A percentile compares a stretch with the other conserved stretches of the same genome.
These are phyloP conservation scores for Cavenderia fasciculata DNA, from an alignment of 78 protist species.

Conservation along the genomic window DNA sequence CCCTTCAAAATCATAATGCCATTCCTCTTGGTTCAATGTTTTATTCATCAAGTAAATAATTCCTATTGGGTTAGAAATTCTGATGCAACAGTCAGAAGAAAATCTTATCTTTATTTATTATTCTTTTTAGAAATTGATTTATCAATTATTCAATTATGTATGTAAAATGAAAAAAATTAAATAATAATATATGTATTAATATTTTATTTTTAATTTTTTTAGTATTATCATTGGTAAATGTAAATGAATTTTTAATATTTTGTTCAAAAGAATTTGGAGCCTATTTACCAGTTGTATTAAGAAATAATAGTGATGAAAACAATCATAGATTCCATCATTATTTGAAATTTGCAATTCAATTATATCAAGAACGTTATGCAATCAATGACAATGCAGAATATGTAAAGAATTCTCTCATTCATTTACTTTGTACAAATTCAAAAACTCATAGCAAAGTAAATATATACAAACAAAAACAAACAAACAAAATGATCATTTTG, in stretches of 20 bases:
- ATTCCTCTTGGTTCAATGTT: constrained; percentile 12
- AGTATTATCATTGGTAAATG: constrained; percentile 15
- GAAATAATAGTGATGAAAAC: not conserved
- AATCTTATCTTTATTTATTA: constrained; percentile 8
- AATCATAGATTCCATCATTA: constrained; percentile 41
- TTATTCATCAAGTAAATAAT: constrained; percentile 21
- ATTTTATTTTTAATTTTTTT: not conserved
- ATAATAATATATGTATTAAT: not conserved
- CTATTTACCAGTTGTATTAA: not conserved
- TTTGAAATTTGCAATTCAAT: constrained; percentile 25
- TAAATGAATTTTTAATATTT: constrained; percentile 46
- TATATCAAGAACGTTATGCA: constrained; percentile 31
- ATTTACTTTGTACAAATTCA: constrained; percentile 11
- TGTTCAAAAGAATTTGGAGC: constrained; percentile 59
- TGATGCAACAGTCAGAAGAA: constrained; percentile 5
- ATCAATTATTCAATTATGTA: constrained; percentile 41
- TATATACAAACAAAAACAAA: no score
- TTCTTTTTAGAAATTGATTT: constrained; percentile 61
- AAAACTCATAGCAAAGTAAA: constrained; percentile 36
- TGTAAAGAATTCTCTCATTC: constrained; percentile 21
- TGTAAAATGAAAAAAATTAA: not conserved
- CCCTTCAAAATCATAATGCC: not conserved
- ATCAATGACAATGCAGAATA: not conserved
- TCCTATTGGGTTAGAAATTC: constrained; percentile 62
- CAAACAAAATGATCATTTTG: not conserved